Percentiles rank a stretch among this genome's conserved stretches.
Conservation (phyloP, 2,329 filamentous ascomycete species). For the Colletotrichum sp. region DNA sequence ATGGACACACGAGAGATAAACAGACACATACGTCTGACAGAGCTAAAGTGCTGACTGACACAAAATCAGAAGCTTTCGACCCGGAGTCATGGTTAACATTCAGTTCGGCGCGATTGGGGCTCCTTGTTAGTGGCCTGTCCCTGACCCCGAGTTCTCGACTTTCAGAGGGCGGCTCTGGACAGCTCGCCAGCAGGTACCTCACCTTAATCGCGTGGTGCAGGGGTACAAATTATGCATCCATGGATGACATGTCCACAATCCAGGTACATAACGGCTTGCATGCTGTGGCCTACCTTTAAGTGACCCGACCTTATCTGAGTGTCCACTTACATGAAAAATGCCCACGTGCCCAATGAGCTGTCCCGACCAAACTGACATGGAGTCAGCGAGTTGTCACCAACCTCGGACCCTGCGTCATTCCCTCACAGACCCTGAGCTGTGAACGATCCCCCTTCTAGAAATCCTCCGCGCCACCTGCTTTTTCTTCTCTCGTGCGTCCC, state of each 20-base stretch:
- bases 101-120: neutral
- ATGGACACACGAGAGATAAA: neutral
- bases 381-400: neutral
- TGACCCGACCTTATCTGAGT: neutral
- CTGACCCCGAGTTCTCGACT: neutral
- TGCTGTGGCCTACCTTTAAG: neutral
- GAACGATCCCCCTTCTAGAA: neutral
- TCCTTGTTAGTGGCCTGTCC: neutral
- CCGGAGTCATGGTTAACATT: neutral
- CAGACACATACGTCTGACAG: neutral
- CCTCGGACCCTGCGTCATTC: slow-evolving; percentile 4
- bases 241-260: neutral
- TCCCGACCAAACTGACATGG: neutral
- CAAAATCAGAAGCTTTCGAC: neutral
- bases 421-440: neutral
- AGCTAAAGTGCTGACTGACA: neutral
- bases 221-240: neutral
- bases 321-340: neutral
- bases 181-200: neutral
- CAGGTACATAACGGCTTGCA: neutral
- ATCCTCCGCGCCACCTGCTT: neutral
- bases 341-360: slow-evolving; percentile 2
- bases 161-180: neutral
- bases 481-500: neutral
- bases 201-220: neutral